These are phyloP conservation scores for Hypomontagnella monticulosa DNA, from an alignment of 495 filamentous ascomycete genomes.

Conservation along the genomic window DNA sequence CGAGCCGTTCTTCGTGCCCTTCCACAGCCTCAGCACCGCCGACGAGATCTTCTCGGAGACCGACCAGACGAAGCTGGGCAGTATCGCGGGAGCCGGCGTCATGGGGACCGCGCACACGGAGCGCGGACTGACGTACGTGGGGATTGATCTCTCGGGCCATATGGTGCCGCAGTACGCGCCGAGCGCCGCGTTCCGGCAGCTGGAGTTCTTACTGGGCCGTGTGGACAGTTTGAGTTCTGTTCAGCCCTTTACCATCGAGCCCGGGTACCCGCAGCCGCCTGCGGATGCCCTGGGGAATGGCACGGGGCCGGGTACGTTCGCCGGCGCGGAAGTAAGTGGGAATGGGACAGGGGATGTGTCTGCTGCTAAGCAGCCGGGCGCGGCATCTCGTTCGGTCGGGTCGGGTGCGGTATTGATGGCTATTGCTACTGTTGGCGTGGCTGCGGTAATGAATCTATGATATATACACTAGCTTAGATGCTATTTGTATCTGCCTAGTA, in stretches of 20 bases:
- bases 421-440: background rate
- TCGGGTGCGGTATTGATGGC: background rate
- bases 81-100: conserved; percentile 46
- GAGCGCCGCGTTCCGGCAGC: conserved; percentile 47
- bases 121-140: conserved; percentile 51
- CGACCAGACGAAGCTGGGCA: conserved; percentile 29
- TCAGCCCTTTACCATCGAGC: conserved; percentile 45
- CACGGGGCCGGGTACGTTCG: conserved; percentile 38
- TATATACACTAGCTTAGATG: background rate
- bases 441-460: conserved; percentile 8
- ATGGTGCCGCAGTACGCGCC: conserved; percentile 50
- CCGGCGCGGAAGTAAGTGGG: background rate
- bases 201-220: conserved; percentile 51
- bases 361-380: background rate
- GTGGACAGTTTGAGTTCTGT: conserved; percentile 47
- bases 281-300: conserved; percentile 42
- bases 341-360: background rate
- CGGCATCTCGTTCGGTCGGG: background rate
- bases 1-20: conserved; percentile 73
- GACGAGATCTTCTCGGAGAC: conserved; percentile 35
- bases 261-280: conserved; percentile 35
- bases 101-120: conserved; percentile 49
- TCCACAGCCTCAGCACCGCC: conserved; percentile 54
- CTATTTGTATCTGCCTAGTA: background rate
- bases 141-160: conserved; percentile 47